These are phyloP conservation scores for Pseudogymnoascus sp. DNA, from an alignment of 2,329 filamentous ascomycete species.

Conservation along the genomic window DNA sequence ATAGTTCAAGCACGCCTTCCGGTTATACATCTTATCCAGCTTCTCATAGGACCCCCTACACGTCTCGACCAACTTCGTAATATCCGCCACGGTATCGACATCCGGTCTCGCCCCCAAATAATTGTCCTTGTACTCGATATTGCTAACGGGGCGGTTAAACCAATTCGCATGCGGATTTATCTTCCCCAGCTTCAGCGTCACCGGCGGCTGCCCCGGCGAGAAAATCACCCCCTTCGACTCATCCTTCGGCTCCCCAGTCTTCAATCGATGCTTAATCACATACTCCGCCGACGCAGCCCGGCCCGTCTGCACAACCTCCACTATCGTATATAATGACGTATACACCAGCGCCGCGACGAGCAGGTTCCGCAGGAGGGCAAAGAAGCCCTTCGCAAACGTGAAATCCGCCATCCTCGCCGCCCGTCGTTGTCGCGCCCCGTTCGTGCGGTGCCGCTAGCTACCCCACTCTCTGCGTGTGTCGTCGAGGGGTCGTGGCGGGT, in stretches of 20 bases:
- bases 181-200: constrained; percentile 35
- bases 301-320: constrained; percentile 34
- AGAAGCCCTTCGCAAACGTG: constrained; percentile 18
- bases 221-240: background rate
- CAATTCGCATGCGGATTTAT: constrained; percentile 45
- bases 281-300: constrained; percentile 25
- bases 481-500: background rate
- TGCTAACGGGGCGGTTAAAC: constrained; percentile 43
- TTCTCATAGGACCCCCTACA: constrained; percentile 43
- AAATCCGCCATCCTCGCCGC: constrained; percentile 7
- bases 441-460: too few relatives aligned
- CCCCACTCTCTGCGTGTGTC: background rate
- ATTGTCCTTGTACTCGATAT: constrained; percentile 42
- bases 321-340: constrained; percentile 32
- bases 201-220: constrained; percentile 26
- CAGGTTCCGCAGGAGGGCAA: constrained; percentile 35
- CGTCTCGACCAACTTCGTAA: constrained; percentile 42
- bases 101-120: constrained; percentile 42
- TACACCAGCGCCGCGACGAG: constrained; percentile 35
- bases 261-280: background rate
- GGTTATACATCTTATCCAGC: constrained; percentile 47
- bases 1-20: constrained; percentile 44
- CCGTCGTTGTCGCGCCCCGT: background rate
- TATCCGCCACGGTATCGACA: constrained; percentile 44
- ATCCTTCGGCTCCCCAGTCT: background rate